phyloP scores from a whole-genome alignment of 2,329 filamentous ascomycete species.

The Gnomoniopsis smithogilvyi region DNA sequence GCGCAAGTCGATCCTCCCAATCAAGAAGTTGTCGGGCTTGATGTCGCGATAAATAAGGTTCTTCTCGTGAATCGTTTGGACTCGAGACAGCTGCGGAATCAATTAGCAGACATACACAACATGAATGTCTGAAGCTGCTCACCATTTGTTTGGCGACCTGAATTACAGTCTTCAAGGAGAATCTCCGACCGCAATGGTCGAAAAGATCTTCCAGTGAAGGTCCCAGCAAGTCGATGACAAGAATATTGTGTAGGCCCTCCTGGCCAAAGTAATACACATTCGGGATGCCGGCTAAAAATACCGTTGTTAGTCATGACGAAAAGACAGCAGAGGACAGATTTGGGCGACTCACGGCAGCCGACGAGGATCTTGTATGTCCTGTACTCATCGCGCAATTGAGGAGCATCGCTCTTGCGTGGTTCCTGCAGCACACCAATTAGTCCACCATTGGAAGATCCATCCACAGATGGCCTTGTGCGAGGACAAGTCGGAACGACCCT shows the following conservation, averaged over 20 bases:
- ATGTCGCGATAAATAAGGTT: constrained; percentile 99
- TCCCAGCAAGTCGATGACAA: constrained; percentile 94
- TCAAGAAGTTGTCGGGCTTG: constrained; percentile 99
- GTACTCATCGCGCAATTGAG: constrained; percentile 96
- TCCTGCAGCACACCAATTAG: constrained; percentile 55
- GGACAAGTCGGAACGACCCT: neutral
- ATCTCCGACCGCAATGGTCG: constrained; percentile 92
- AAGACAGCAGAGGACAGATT: neutral
- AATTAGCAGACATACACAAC: constrained; percentile 24
- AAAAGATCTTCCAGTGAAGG: constrained; percentile 96
- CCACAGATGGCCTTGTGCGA: too few relatives aligned
- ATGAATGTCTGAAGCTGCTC: constrained; percentile 25
- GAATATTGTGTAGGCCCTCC: constrained; percentile 96
- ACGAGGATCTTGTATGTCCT: constrained; percentile 99
- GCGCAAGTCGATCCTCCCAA: constrained; percentile 73
- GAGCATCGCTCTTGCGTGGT: constrained; percentile 97
- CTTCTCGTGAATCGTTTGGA: constrained; percentile 95
- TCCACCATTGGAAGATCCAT: neutral
- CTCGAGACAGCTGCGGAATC: constrained; percentile 69
- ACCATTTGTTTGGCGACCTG: constrained; percentile 99
- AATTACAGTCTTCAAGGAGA: constrained; percentile 95
- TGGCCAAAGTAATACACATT: constrained; percentile 99
- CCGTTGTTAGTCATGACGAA: neutral
- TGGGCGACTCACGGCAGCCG: constrained; percentile 81
- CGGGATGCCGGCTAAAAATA: constrained; percentile 78